Evolutionary conservation across 176 grass and related monocot genomes (phyloP).

Genomic region (Poa annua): DNA sequence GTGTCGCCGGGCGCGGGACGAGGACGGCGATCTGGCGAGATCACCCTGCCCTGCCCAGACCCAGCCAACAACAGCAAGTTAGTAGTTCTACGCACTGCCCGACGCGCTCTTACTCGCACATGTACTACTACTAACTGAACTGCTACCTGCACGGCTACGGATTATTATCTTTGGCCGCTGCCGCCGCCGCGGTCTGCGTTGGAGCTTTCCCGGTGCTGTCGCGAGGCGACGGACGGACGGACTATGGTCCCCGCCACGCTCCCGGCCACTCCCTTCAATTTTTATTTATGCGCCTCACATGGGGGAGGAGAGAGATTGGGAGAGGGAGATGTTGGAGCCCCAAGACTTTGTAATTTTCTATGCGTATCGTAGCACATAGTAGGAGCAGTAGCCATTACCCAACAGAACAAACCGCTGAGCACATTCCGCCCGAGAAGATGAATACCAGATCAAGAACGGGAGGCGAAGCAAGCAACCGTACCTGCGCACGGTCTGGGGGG

Average conservation of each 20-base stretch:
- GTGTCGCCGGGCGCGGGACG: slow-evolving; percentile 31
- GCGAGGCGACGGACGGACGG: slow-evolving; percentile 28
- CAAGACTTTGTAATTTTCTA: slow-evolving; percentile 33
- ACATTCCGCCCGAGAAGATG: background rate
- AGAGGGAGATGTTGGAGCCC: background rate
- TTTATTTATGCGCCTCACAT: slow-evolving; percentile 54
- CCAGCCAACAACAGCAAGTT: slow-evolving; percentile 1
- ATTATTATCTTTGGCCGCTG: slow-evolving; percentile 35
- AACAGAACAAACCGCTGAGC: background rate
- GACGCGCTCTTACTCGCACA: slow-evolving; percentile 33
- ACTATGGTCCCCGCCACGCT: slow-evolving; percentile 53
- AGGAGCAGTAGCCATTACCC: background rate
- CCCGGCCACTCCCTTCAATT: slow-evolving; percentile 43
- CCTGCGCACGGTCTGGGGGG: slow-evolving; percentile 14
- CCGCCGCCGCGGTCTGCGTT: slow-evolving; percentile 33
- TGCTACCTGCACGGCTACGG: slow-evolving; percentile 26
- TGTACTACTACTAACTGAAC: slow-evolving; percentile 32
- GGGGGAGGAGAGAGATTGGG: slow-evolving; percentile 20
- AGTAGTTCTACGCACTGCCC: background rate
- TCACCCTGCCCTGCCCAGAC: slow-evolving; percentile 26
- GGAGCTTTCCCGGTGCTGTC: slow-evolving; percentile 37
- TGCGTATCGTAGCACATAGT: background rate
- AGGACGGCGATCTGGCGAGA: slow-evolving; percentile 47
- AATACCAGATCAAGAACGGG: background rate
- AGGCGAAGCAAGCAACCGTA: slow-evolving; percentile 8